Base-by-base conservation (phyloP, 305 asterid genomes). In the Plantago lanceolata region DNA sequence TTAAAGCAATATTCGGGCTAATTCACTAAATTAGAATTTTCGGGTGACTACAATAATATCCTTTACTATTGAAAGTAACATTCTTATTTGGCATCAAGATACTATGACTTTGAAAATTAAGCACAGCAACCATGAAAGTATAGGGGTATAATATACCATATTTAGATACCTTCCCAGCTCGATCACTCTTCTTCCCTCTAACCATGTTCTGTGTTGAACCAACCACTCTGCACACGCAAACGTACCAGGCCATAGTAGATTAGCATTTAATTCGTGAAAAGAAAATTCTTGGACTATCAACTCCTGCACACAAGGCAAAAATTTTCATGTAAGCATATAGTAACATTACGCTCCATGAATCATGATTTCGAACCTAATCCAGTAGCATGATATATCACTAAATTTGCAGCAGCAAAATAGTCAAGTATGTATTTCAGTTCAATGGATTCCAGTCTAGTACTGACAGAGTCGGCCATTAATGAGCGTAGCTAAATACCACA, bases 211-310 rank as follows among this genome's bases (percentile, higher is more conserved):
- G 62, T 87, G 81, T 48, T 85, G 78, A 70, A 74, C 87, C 68
- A 92, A 50, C 98, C 96, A 92, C 71, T 87, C 95, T 0, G 86
- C 82, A 75, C 89, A 92, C 44, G 96, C 84, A 79, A 92, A 92
- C 6, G 96, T 85, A 61, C 98, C 98, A 11, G 98, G 98, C 98
- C 96, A 92, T 65, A 89, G 80, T 37, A 92, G 73, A 81, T 89
- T 92, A 66, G 97, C 97, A 76, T 92, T 92, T 68, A 89, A 66
- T 76, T 85, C 84, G 76, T 91, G 98, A 74, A 91, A 91, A 8
- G 90, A 81, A 82, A 88, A 91, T 52, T 91, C 98, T 50, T 85
- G 86, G 40, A 91, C 49, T 18, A 77, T 74, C 87, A 92, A 76
- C 71, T 85, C 97, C 98, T 92, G 84, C 73, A 52, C 26, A 64